Evolutionary conservation across 2,329 filamentous ascomycete genomes (phyloP).

Genomic region (Balansia obtecta): DNA sequence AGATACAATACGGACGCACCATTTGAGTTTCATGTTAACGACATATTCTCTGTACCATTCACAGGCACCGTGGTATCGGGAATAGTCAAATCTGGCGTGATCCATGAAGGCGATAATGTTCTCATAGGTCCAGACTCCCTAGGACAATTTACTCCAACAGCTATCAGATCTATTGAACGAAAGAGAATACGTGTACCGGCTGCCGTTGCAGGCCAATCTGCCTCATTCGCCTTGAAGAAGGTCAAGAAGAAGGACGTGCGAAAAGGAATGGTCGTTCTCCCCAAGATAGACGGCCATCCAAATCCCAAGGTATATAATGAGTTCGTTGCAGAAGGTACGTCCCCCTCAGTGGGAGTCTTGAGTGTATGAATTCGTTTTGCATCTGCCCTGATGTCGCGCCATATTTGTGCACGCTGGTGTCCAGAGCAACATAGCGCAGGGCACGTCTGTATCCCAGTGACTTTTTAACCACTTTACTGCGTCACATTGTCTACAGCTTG

Average conservation of each 20-base stretch:
- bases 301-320: slow-evolving; percentile 59
- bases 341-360: not conserved
- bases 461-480: too few species aligned
- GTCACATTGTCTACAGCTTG: not conserved
- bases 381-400: too few species aligned
- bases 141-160: slow-evolving; percentile 78
- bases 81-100: slow-evolving; percentile 75
- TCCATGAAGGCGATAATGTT: slow-evolving; percentile 83
- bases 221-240: slow-evolving; percentile 80
- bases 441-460: too few species aligned
- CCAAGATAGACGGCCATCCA: slow-evolving; percentile 63
- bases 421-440: too few species aligned
- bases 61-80: slow-evolving; percentile 93
- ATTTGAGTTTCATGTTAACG: slow-evolving; percentile 92
- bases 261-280: slow-evolving; percentile 95
- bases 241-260: slow-evolving; percentile 83
- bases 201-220: slow-evolving; percentile 83
- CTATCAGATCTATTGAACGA: slow-evolving; percentile 83
- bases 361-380: too few species aligned
- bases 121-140: slow-evolving; percentile 83
- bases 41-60: slow-evolving; percentile 95
- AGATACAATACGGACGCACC: slow-evolving; percentile 80
- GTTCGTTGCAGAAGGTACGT: slow-evolving; percentile 63
- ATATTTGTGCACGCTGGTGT: too few species aligned
- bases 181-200: slow-evolving; percentile 84